These are phyloP conservation scores for Dendrothele bispora DNA, from an alignment of 768 basidiomycete species.

Conservation along the genomic window DNA sequence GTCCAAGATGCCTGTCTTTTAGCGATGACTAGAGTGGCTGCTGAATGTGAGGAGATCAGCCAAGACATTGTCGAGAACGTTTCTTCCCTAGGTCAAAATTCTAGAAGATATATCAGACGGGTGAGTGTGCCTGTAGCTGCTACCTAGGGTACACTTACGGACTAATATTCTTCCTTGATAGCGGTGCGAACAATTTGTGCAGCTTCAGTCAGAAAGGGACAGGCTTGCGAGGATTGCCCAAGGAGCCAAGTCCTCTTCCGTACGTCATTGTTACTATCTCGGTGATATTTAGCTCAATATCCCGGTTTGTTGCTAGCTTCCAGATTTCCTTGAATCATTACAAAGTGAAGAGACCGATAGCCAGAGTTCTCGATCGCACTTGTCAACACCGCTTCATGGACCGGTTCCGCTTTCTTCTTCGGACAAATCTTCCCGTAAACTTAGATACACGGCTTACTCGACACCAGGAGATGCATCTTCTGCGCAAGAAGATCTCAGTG, in stretches of 20 bases:
- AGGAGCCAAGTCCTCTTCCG: constrained; percentile 55
- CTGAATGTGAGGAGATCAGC: constrained; percentile 57
- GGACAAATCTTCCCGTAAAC: too few species aligned
- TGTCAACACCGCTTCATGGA: too few species aligned
- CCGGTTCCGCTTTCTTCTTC: constrained; percentile 13
- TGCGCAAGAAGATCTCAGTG: too few species aligned
- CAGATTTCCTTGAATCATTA: constrained; percentile 63
- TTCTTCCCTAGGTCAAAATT: constrained; percentile 37
- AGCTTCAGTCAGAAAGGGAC: constrained; percentile 43
- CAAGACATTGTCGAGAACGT: constrained; percentile 43
- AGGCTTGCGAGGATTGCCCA: constrained; percentile 47
- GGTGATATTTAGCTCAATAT: not conserved
- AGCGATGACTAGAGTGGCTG: constrained; percentile 67
- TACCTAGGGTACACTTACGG: not conserved
- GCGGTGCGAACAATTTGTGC: constrained; percentile 73
- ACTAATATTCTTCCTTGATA: constrained; percentile 26
- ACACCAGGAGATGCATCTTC: too few species aligned
- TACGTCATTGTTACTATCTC: constrained; percentile 28
- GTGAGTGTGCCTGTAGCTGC: constrained; percentile 33
- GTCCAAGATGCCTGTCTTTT: constrained; percentile 75
- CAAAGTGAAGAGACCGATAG: constrained; percentile 27
- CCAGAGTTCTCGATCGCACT: too few species aligned
- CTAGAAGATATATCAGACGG: constrained; percentile 56
- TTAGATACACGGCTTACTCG: too few species aligned
- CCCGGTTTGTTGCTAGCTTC: constrained; percentile 50